Conservation (phyloP, 768 basidiomycete genomes). For the Tulasnella sp. region DNA sequence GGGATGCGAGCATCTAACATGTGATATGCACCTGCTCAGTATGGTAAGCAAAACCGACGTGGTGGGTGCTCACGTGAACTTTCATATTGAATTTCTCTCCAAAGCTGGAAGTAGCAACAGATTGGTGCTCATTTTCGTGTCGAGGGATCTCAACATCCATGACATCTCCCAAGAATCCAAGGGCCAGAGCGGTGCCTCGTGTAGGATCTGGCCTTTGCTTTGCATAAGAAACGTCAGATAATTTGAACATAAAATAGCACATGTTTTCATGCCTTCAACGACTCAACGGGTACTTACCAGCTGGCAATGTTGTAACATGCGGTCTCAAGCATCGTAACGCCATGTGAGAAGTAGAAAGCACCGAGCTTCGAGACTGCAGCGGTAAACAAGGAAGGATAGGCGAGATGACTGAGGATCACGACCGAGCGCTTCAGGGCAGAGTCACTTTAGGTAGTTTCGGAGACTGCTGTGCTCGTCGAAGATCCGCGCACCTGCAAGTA, state of each 20-base stretch:
- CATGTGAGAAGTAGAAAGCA: conserved; percentile 61
- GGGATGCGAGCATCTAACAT: conserved; percentile 26
- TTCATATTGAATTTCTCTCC: conserved; percentile 43
- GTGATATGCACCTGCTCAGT: no score
- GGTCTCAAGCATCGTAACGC: conserved; percentile 69
- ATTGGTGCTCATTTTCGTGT: conserved; percentile 59
- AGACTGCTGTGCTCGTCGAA: not conserved
- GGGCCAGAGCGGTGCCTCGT: conserved; percentile 55
- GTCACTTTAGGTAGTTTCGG: not conserved
- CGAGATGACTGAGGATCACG: conserved; percentile 68
- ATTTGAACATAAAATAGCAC: conserved; percentile 14
- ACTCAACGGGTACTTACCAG: conserved; percentile 46
- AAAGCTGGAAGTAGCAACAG: conserved; percentile 44
- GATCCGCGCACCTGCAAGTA: conserved; percentile 53
- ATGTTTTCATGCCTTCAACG: not conserved
- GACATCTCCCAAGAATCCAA: conserved; percentile 75
- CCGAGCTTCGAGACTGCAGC: conserved; percentile 62
- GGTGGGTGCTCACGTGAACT: conserved; percentile 39
- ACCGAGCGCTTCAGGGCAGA: conserved; percentile 51
- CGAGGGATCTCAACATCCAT: conserved; percentile 63
- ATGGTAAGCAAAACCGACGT: no score
- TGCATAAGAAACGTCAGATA: conserved; percentile 20
- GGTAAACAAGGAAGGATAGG: conserved; percentile 71
- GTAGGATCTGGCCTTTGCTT: conserved; percentile 69
- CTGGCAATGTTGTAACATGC: conserved; percentile 77